Percentiles rank a stretch among this genome's conserved stretches.
Evolutionary conservation across 1,284 basidiomycete genomes (phyloP).

Genomic region (Mycena sp.): DNA sequence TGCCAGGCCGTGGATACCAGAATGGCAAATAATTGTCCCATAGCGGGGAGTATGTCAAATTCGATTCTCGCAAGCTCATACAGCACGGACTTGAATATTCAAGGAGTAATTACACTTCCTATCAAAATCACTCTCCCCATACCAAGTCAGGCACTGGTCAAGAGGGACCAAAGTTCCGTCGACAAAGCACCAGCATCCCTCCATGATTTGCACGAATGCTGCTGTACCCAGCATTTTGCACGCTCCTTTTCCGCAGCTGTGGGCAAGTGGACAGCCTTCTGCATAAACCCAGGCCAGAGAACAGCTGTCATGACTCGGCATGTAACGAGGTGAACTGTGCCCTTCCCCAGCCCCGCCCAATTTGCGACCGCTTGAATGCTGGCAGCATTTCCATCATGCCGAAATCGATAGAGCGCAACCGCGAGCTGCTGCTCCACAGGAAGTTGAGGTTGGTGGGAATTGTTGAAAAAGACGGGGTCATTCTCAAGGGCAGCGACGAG

Average conservation of each 20-base stretch:
- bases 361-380: constrained; percentile 35
- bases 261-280: constrained; percentile 4
- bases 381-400: constrained; percentile 46
- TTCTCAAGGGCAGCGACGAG: too few species aligned
- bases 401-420: constrained; percentile 43
- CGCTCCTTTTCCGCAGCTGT: constrained; percentile 29
- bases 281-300: constrained; percentile 6
- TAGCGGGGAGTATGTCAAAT: constrained; percentile 38
- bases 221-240: constrained; percentile 43
- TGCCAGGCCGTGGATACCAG: too few species aligned
- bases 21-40: constrained; percentile 41
- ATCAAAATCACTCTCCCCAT: constrained; percentile 49
- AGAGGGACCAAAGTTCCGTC: constrained; percentile 48
- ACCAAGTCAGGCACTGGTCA: constrained; percentile 37
- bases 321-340: constrained; percentile 38
- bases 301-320: constrained; percentile 26
- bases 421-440: constrained; percentile 46
- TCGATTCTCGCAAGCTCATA: constrained; percentile 34
- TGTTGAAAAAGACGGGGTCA: too few species aligned
- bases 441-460: too few species aligned
- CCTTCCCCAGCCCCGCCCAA: constrained; percentile 42
- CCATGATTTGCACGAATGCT: constrained; percentile 43
- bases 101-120: too few species aligned
- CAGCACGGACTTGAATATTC: constrained; percentile 37
- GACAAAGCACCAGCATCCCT: too few species aligned